phyloP scores from a whole-genome alignment of 495 filamentous ascomycete genomes.

The Xylaria acuta region DNA sequence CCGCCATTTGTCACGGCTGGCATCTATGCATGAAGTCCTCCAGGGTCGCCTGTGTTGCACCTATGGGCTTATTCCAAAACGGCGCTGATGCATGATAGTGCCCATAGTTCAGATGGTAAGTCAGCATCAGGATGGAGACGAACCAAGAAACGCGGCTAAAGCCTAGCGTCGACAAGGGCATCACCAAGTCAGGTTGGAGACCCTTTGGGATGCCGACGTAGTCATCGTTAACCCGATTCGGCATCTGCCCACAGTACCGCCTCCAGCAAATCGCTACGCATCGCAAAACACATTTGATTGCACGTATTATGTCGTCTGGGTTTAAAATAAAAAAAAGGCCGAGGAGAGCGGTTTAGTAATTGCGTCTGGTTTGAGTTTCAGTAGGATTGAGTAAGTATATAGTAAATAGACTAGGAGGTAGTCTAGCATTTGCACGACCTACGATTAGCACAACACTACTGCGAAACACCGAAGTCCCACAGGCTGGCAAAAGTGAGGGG shows the following conservation, averaged over 20 bases:
- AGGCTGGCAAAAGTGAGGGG: constrained; percentile 19
- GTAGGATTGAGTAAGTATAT: background rate
- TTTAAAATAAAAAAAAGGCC: too few relatives aligned
- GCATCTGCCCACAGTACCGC: background rate
- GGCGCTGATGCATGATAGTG: constrained; percentile 11
- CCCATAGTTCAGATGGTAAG: constrained; percentile 4
- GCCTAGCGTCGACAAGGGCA: constrained; percentile 19
- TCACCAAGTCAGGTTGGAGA: background rate
- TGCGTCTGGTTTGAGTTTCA: background rate
- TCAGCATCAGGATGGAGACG: constrained; percentile 24
- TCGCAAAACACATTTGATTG: background rate
- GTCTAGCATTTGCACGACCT: background rate
- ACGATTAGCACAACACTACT: constrained; percentile 18
- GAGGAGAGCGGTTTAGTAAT: background rate
- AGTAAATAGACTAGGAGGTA: background rate
- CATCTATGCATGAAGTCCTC: constrained; percentile 20
- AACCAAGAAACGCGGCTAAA: constrained; percentile 14
- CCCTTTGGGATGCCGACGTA: constrained; percentile 8
- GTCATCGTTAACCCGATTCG: constrained; percentile 11
- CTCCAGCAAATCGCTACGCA: background rate
- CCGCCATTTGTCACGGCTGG: constrained; percentile 27
- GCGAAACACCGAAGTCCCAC: constrained; percentile 17
- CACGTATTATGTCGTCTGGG: background rate
- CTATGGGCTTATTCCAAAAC: constrained; percentile 24
- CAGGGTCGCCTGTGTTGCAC: constrained; percentile 4